Conservation (phyloP, 2,329 filamentous ascomycete species). For the Fusarium sp. region DNA sequence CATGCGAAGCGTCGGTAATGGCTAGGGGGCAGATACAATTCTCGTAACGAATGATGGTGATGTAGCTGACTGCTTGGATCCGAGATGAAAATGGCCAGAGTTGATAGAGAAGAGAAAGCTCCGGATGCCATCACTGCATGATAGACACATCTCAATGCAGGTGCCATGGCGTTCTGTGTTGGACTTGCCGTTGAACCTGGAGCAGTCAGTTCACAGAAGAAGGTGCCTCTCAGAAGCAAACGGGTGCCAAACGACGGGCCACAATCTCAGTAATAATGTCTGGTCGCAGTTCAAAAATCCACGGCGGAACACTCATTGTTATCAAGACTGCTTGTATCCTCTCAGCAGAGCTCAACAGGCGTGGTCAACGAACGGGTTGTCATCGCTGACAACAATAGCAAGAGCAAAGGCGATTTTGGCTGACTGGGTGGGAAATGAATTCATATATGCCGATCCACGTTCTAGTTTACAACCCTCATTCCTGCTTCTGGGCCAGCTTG, state of each 20-base stretch:
- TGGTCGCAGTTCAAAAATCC: background rate
- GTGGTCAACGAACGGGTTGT: background rate
- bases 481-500: conserved; percentile 62
- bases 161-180: background rate
- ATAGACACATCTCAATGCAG: background rate
- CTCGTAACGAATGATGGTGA: conserved; percentile 14
- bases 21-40: conserved; percentile 5
- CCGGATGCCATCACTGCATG: background rate
- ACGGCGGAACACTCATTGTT: background rate
- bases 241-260: background rate
- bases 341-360: background rate
- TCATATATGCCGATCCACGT: conserved; percentile 43
- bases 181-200: background rate
- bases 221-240: background rate
- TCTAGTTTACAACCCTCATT: conserved; percentile 50
- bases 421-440: conserved; percentile 43
- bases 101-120: background rate
- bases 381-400: background rate
- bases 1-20: background rate
- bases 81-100: background rate
- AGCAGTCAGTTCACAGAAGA: background rate
- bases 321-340: background rate
- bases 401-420: conserved; percentile 7
- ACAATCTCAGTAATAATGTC: background rate
- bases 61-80: conserved; percentile 23